Conservation (phyloP, 1,284 basidiomycete genomes). For the Gymnopus androsaceus region DNA sequence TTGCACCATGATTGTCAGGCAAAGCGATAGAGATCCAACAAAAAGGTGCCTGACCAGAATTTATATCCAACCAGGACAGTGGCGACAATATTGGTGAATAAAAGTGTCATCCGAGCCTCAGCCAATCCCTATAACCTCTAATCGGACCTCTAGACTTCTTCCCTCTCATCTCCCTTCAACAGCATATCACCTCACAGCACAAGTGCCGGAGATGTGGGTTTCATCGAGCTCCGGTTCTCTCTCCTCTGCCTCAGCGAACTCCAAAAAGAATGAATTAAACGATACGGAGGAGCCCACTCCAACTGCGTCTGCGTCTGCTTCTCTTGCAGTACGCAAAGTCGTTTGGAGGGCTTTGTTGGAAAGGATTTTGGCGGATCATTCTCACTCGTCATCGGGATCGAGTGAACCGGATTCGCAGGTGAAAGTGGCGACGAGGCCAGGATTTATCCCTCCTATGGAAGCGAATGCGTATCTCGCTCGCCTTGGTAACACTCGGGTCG, state of each 20-base stretch:
- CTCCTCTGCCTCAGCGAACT: too few relatives aligned
- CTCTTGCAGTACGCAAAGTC: constrained; percentile 59
- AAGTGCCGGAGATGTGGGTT: constrained; percentile 44
- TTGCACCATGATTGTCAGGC: too few relatives aligned
- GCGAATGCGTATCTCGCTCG: not conserved
- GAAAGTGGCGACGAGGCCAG: not conserved
- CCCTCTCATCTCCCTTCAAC: constrained; percentile 30
- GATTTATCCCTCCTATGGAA: constrained; percentile 12
- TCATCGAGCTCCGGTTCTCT: not conserved
- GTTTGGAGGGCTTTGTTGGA: constrained; percentile 62
- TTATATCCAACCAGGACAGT: too few relatives aligned
- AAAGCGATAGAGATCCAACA: too few relatives aligned
- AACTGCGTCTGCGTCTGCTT: not conserved
- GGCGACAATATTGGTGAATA: too few relatives aligned
- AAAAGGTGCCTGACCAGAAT: too few relatives aligned
- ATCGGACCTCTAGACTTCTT: too few relatives aligned
- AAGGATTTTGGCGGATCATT: constrained; percentile 19
- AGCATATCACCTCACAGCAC: constrained; percentile 62
- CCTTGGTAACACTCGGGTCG: too few relatives aligned
- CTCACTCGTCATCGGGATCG: constrained; percentile 7
- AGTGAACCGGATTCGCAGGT: not conserved
- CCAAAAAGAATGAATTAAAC: constrained; percentile 29
- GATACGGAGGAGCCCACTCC: not conserved
- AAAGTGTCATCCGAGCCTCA: too few relatives aligned
- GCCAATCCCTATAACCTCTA: too few relatives aligned